Evolutionary conservation across 2,329 filamentous ascomycete genomes (phyloP).

Genomic region (Paecilomyces variotii): DNA sequence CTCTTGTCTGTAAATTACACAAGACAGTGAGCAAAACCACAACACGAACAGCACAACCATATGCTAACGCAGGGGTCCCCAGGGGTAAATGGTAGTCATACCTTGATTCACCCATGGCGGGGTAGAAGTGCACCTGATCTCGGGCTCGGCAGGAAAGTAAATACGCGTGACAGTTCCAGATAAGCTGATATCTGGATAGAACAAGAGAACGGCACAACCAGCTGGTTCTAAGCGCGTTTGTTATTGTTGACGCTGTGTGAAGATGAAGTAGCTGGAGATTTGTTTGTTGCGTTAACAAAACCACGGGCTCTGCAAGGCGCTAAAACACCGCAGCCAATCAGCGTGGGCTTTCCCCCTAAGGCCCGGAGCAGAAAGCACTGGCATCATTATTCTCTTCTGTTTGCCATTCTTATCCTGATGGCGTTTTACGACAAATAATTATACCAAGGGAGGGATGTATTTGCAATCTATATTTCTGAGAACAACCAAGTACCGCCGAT

Average conservation of each 20-base stretch:
- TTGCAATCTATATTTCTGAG: neutral
- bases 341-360: neutral
- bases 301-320: constrained; percentile 15
- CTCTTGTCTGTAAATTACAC: constrained; percentile 65
- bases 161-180: constrained; percentile 1
- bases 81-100: constrained; percentile 26
- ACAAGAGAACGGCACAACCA: neutral
- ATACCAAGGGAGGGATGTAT: neutral
- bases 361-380: neutral
- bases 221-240: constrained; percentile 1
- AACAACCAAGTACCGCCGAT: constrained; percentile 23
- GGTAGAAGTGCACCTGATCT: constrained; percentile 14
- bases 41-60: neutral
- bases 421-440: neutral
- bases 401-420: neutral
- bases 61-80: neutral
- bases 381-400: neutral
- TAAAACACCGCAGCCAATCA: constrained; percentile 14
- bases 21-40: constrained; percentile 5
- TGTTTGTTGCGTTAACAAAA: constrained; percentile 20
- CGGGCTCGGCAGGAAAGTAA: neutral
- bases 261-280: constrained; percentile 8
- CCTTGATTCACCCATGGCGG: constrained; percentile 59
- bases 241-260: constrained; percentile 9
- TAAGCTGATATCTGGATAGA: neutral